Evolutionary conservation across 768 basidiomycete species (phyloP), one percentile per base, ranked within the genome.

Genomic region (Aureoboletus auriporus): DNA sequence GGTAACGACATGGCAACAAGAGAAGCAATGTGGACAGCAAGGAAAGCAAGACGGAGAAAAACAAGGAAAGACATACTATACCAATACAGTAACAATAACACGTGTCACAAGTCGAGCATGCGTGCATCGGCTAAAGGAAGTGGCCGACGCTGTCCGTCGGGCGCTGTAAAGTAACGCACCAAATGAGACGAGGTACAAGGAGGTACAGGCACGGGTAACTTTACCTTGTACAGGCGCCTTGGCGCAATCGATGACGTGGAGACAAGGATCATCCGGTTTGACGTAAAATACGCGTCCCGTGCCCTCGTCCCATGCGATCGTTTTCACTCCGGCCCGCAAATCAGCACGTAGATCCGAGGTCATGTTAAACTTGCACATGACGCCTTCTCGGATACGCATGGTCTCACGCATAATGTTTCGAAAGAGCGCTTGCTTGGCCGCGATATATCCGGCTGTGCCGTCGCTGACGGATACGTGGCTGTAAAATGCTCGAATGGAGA

Each of bases 261-360:
- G 67, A 12, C 63, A 50, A 4, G 65, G 46, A 27, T 72, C 73
- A 8, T 71, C 56, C 11, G 70, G 70, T 29, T 71, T 67, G 39
- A 76, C 75, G 7, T 84, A 64, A 54, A 78, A 77, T 12, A 85
- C 69, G 34, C 83, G 71, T 4, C 83, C 84, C 11, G 77, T 79
- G 20, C 73, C 69, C 61, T 86, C 84, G 51, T 87, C 84, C 80
- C 81, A 87, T 7, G 78, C 70, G 30, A 84, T 73, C 14, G 78
- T 71, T n/a, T 65, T 63, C 31, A 82, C 60, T 8, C 73, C 76
- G 4, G 56, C 37, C 45, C 55, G 30, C 42, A 57, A 35, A 10
- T 61, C 56, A 2, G 40, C 29, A 2, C 57, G 49, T 5, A 67
- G 45, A 40, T 65, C 56, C 2, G 44, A 17, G 2, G 49, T 27